These are phyloP conservation scores for Dryas integrifolia DNA, from an alignment of 331 rosid genomes.

Conservation along the genomic window DNA sequence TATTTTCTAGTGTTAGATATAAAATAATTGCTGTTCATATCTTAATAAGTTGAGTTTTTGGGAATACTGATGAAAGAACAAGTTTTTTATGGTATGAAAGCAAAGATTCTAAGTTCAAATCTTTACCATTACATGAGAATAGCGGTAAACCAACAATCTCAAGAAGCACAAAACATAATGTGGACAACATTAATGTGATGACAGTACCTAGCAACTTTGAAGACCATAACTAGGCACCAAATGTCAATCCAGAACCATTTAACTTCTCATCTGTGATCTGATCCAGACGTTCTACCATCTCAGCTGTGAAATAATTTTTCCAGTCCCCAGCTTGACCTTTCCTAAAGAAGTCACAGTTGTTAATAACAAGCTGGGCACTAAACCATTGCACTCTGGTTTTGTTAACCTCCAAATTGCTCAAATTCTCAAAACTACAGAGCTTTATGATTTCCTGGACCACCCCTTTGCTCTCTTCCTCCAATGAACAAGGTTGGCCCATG, in stretches of 20 bases:
- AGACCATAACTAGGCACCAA: not conserved
- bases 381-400: not conserved
- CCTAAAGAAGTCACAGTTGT: constrained; percentile 1
- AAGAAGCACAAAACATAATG: too few relatives aligned
- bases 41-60: too few relatives aligned
- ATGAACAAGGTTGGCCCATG: not conserved
- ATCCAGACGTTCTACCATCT: not conserved
- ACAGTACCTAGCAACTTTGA: too few relatives aligned
- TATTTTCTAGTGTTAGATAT: too few relatives aligned
- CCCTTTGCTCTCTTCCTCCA: not conserved
- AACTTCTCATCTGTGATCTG: constrained; percentile 3
- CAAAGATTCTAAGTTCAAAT: too few relatives aligned
- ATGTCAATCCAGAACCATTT: not conserved
- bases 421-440: not conserved
- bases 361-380: not conserved
- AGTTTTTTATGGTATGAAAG: too few relatives aligned
- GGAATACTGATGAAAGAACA: too few relatives aligned
- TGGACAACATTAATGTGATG: too few relatives aligned
- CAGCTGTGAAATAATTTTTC: constrained; percentile 2
- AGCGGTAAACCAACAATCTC: too few relatives aligned
- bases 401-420: constrained; percentile 4
- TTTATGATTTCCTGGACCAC: not conserved
- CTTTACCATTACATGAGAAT: too few relatives aligned
- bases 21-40: too few relatives aligned
- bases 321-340: constrained; percentile 1